These are phyloP conservation scores for Nosema muscidifuracis DNA, from an alignment of 371 early-diverging fungal genomes.

Conservation along the genomic window DNA sequence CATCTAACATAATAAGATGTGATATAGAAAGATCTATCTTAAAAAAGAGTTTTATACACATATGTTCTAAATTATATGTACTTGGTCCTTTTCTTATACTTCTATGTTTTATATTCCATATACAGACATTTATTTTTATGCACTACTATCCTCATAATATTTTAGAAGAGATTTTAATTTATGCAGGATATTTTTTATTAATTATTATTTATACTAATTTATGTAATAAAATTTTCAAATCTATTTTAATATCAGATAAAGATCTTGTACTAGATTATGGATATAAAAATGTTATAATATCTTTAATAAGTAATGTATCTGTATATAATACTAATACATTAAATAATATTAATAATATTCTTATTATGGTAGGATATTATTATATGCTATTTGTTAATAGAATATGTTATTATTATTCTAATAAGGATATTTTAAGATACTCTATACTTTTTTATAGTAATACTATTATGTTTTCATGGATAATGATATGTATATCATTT, in stretches of 20 bases:
- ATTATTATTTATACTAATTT: neutral
- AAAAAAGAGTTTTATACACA: no score
- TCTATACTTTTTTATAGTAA: neutral
- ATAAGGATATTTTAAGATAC: neutral
- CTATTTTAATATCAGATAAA: neutral
- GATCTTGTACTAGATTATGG: neutral
- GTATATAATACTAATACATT: neutral
- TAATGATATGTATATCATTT: neutral
- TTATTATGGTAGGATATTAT: neutral
- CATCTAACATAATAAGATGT: no score
- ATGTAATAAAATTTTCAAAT: neutral
- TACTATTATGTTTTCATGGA: neutral
- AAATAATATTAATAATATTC: neutral
- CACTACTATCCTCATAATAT: neutral
- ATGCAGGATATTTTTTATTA: neutral
- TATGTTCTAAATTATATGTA: no score
- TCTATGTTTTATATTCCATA: neutral
- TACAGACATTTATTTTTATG: neutral
- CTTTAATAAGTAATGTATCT: neutral
- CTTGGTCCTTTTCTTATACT: no score
- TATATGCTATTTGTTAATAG: constrained; percentile 5
- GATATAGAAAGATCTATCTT: no score
- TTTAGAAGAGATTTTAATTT: neutral
- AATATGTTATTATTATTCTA: neutral
- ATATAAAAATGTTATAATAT: neutral